Evolutionary conservation across 2,329 filamentous ascomycete genomes (phyloP).

Genomic region (Xylaria sp.): DNA sequence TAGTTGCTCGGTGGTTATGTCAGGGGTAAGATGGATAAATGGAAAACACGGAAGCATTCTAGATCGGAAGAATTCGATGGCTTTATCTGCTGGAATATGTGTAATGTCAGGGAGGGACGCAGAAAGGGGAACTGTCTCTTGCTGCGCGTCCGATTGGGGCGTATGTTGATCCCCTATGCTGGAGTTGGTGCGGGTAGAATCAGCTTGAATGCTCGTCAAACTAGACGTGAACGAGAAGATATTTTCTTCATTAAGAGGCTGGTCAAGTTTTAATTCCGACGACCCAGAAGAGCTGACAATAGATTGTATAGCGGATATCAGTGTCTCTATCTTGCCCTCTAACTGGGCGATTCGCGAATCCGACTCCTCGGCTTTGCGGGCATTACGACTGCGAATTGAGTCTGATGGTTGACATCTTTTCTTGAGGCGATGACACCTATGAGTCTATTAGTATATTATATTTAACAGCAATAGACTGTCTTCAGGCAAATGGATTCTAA

Average conservation of each 20-base stretch:
- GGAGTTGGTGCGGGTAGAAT: constrained; percentile 8
- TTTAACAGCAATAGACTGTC: not conserved
- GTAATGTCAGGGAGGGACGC: not conserved
- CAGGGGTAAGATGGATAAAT: constrained; percentile 48
- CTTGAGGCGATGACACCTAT: constrained; percentile 50
- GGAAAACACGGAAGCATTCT: constrained; percentile 52
- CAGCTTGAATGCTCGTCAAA: not conserved
- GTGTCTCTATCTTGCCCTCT: constrained; percentile 49
- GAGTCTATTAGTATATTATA: constrained; percentile 3
- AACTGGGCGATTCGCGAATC: constrained; percentile 50
- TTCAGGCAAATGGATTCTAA: constrained; percentile 5
- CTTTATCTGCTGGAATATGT: constrained; percentile 36
- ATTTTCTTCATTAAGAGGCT: constrained; percentile 17
- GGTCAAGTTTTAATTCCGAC: constrained; percentile 16
- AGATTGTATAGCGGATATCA: constrained; percentile 49
- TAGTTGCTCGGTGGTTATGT: constrained; percentile 48
- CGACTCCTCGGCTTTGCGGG: constrained; percentile 42
- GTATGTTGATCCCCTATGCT: constrained; percentile 15
- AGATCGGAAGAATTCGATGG: constrained; percentile 42
- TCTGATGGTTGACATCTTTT: constrained; percentile 51
- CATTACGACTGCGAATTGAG: constrained; percentile 47
- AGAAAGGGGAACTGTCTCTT: constrained; percentile 11
- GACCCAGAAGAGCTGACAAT: constrained; percentile 33
- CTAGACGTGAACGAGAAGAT: constrained; percentile 12
- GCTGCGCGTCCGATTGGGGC: constrained; percentile 35